Conservation (phyloP, 176 grass and related monocot genomes). For the Elymus sibiricus region DNA sequence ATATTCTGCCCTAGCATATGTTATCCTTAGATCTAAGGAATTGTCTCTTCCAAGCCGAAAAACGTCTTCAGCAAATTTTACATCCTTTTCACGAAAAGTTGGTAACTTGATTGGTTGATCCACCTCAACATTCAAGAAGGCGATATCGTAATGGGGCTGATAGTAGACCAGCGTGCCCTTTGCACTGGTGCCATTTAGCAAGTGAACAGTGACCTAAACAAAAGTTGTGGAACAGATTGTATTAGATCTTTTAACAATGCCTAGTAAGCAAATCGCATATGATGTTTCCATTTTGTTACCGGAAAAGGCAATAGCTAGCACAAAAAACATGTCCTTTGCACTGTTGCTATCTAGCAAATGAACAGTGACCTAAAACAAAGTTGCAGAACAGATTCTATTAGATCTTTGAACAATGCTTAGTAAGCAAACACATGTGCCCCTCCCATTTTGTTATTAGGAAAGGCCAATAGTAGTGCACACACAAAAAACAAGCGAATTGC, state of each 20-base stretch:
- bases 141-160: constrained; percentile 20
- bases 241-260: background rate
- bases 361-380: background rate
- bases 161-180: background rate
- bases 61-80: background rate
- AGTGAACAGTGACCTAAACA: background rate
- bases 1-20: background rate
- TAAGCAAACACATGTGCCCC: too few species aligned
- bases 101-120: background rate
- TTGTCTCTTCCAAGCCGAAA: background rate
- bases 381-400: background rate
- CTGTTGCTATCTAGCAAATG: background rate
- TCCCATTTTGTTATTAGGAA: background rate
- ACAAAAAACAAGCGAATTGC: too few species aligned
- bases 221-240: background rate
- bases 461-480: too few species aligned
- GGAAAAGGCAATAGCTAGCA: too few species aligned
- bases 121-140: background rate
- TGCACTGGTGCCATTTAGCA: background rate
- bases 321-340: too few species aligned
- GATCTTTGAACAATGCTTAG: too few species aligned
- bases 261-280: background rate
- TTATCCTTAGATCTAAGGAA: background rate
- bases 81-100: background rate
- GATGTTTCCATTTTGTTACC: background rate